A percentile compares a stretch with the other conserved stretches of the same genome.
These are phyloP conservation scores for Lasiosphaeria ovina DNA, from an alignment of 495 filamentous ascomycete genomes.

Conservation along the genomic window DNA sequence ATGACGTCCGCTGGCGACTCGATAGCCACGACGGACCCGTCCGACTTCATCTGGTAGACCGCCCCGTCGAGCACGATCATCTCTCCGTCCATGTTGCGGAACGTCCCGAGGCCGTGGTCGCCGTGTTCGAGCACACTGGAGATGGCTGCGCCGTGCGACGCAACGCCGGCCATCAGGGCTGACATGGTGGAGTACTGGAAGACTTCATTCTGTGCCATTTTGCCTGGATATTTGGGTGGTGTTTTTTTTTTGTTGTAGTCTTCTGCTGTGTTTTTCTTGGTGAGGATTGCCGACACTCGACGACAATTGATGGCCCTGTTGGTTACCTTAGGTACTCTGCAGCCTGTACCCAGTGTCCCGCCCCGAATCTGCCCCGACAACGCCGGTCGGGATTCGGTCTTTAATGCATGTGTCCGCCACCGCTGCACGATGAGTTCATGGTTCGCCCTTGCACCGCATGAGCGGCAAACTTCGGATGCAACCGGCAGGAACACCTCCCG, in stretches of 20 bases:
- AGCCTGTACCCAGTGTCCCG: no score
- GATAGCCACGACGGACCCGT: slow-evolving; percentile 35
- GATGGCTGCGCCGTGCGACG: slow-evolving; percentile 38
- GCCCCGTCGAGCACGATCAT: slow-evolving; percentile 49
- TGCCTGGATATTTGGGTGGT: not conserved
- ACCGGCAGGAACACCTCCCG: not conserved
- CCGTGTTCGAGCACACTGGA: slow-evolving; percentile 41
- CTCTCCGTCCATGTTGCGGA: slow-evolving; percentile 49
- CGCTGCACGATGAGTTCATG: slow-evolving; percentile 1
- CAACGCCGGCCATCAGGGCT: slow-evolving; percentile 53
- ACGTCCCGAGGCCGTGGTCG: slow-evolving; percentile 54
- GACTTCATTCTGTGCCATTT: slow-evolving; percentile 40
- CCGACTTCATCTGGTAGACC: slow-evolving; percentile 47
- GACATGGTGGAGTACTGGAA: slow-evolving; percentile 52
- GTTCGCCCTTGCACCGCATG: not conserved
- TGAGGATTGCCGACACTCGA: not conserved
- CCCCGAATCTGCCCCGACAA: not conserved
- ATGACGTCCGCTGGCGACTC: slow-evolving; percentile 21
- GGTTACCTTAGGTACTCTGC: not conserved
- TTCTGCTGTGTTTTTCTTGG: not conserved
- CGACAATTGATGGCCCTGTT: not conserved
- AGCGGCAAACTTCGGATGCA: not conserved
- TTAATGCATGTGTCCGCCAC: not conserved
- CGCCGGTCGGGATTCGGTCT: no score
- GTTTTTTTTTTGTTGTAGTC: not conserved